These are phyloP conservation scores for Termitomyces bulborhizus DNA, from an alignment of 768 basidiomycete species.

Conservation along the genomic window DNA sequence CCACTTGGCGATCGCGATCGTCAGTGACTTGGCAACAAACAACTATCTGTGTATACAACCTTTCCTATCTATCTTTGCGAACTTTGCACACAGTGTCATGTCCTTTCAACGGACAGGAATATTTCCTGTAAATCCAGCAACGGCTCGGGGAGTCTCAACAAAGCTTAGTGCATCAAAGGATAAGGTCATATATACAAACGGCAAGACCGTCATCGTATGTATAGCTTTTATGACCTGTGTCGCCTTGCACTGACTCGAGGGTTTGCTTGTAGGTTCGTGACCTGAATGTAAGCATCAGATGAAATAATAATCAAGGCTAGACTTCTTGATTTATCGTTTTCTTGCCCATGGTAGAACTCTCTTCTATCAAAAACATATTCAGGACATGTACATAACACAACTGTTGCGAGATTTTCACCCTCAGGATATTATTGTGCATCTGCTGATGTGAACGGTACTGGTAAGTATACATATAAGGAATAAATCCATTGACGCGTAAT, in stretches of 20 bases:
- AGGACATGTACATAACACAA: constrained; percentile 79
- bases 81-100: constrained; percentile 24
- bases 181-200: constrained; percentile 83
- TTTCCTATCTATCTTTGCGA: background rate
- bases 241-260: background rate
- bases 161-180: constrained; percentile 71
- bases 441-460: constrained; percentile 76
- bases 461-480: constrained; percentile 29
- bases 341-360: constrained; percentile 47
- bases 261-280: constrained; percentile 60
- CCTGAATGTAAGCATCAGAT: constrained; percentile 51
- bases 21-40: no score
- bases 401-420: constrained; percentile 87
- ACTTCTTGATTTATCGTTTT: background rate
- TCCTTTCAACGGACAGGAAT: constrained; percentile 40
- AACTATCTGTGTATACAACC: no score
- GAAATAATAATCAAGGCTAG: background rate
- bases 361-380: constrained; percentile 58
- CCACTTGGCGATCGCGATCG: no score
- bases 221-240: background rate
- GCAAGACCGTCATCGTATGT: constrained; percentile 80
- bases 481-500: background rate
- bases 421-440: constrained; percentile 96
- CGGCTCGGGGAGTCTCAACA: constrained; percentile 60
- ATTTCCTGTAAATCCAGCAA: constrained; percentile 66